Percentiles rank a stretch among this genome's conserved stretches.
These are phyloP conservation scores for Phytophthora pistaciae DNA, from an alignment of 352 stramenopile species.

Conservation along the genomic window DNA sequence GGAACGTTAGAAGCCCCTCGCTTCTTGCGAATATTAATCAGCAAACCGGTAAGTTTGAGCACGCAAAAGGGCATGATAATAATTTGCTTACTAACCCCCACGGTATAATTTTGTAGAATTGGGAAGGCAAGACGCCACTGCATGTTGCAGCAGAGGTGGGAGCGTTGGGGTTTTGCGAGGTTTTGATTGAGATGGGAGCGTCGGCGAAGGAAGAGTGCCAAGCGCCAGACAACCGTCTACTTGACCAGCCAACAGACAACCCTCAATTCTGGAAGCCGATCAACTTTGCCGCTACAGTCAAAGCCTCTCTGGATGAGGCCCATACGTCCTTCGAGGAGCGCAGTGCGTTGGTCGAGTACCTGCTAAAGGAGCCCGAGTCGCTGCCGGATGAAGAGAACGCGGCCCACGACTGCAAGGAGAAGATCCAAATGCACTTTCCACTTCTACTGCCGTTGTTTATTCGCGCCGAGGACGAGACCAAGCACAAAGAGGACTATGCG, in stretches of 20 bases:
- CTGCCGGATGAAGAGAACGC: constrained; percentile 49
- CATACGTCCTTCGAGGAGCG: constrained; percentile 38
- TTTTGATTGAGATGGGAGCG: constrained; percentile 52
- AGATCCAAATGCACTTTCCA: constrained; percentile 50
- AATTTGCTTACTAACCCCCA: constrained; percentile 5
- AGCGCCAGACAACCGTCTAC: constrained; percentile 46
- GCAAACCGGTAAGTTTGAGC: constrained; percentile 39
- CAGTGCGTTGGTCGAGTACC: constrained; percentile 40
- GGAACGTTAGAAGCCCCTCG: constrained; percentile 34
- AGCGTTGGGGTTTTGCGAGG: constrained; percentile 52
- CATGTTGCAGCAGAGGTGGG: constrained; percentile 58
- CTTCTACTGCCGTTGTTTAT: constrained; percentile 46
- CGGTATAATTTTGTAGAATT: constrained; percentile 45
- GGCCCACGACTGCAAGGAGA: constrained; percentile 44
- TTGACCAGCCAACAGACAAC: constrained; percentile 46
- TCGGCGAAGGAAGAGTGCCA: constrained; percentile 47
- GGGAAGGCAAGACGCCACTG: constrained; percentile 60
- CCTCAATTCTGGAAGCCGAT: constrained; percentile 55
- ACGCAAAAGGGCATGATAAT: not conserved
- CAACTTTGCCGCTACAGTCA: constrained; percentile 50
- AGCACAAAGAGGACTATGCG: constrained; percentile 40
- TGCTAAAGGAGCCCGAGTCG: constrained; percentile 44
- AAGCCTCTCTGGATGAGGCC: constrained; percentile 33
- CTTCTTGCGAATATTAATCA: constrained; percentile 44
- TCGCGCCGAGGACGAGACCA: constrained; percentile 46